Base-by-base conservation (phyloP, 345 rosid genomes). In the Melaleuca quinquenervia region DNA sequence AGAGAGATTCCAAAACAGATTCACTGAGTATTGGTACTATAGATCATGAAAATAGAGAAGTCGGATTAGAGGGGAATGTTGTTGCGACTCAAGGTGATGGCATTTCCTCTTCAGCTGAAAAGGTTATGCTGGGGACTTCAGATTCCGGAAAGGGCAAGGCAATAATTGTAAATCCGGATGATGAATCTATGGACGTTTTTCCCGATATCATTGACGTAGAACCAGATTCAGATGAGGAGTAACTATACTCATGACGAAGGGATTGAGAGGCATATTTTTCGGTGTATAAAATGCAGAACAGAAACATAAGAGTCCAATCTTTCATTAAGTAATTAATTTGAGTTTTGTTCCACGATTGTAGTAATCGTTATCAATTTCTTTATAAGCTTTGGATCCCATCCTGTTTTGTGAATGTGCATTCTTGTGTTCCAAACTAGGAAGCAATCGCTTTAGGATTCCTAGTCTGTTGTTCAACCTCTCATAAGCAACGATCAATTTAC, bases 201-300 rank as follows among this genome's bases (percentile, higher is more conserved):
- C 95, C 94, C 0, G 91, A 86, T 27, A 92, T 93, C 26, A 91
- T 92, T 20, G 92, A 90, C 16, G 93, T 58, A 1, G 93, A 91
- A 82, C 90, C 93, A 32, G 94, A 92, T 89, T 89, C 94, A 12
- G 92, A 87, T 84, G 87, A 88, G 84, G 82, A 70, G 48, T 70
- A 70, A 70, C 48, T 70, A 64, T 64, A 41, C 24, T 18, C 80
- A 44, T 36, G 76, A 64, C 29, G 80, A 36, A 36, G 48, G 48
- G 78, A 70, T 70, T 11, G 48, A 70, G 48, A 70, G 48, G 80
- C 80, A 70, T 20, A 2, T 82, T 82, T 52, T 82, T n/a, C 48
- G 8, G 1, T 36, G 48, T 48, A 70, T 8, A 36, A 36, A 64
- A 70, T 24, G 80, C 48, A 70, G 80, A 70, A 70, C 24, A 70